Percentiles rank a stretch among this genome's conserved stretches.
Evolutionary conservation across 768 basidiomycete genomes (phyloP).

Genomic region (Agaricus subrufescens): DNA sequence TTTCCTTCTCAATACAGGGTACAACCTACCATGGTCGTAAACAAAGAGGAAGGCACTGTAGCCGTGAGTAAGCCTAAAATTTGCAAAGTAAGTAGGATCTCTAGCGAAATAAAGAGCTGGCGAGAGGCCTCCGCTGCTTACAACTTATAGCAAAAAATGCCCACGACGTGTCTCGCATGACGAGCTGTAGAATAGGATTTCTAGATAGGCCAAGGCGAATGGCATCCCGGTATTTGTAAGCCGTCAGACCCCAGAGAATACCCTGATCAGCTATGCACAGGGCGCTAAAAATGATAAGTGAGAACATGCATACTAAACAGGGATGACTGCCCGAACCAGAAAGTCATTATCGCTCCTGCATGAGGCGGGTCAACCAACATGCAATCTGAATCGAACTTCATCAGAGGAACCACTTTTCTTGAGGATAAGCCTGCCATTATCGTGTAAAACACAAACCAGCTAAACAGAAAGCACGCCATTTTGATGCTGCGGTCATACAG

Average conservation of each 20-base stretch:
- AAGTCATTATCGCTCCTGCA: background rate
- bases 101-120: too few relatives aligned
- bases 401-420: background rate
- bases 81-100: too few relatives aligned
- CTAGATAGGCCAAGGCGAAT: background rate
- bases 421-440: background rate
- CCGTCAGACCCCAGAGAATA: background rate
- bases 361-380: background rate
- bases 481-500: background rate
- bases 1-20: too few relatives aligned
- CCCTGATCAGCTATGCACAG: background rate
- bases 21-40: too few relatives aligned
- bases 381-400: background rate
- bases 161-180: conserved; percentile 2
- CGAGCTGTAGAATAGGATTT: background rate
- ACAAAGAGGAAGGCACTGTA: too few relatives aligned
- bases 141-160: too few relatives aligned
- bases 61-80: too few relatives aligned
- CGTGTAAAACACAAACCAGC: background rate
- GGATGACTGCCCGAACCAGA: background rate
- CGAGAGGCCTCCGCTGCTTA: too few relatives aligned
- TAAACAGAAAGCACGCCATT: background rate
- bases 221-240: background rate
- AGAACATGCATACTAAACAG: background rate
- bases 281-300: background rate